These are phyloP conservation scores for Stylosanthes scabra DNA, from an alignment of 331 rosid genomes.

Conservation along the genomic window DNA sequence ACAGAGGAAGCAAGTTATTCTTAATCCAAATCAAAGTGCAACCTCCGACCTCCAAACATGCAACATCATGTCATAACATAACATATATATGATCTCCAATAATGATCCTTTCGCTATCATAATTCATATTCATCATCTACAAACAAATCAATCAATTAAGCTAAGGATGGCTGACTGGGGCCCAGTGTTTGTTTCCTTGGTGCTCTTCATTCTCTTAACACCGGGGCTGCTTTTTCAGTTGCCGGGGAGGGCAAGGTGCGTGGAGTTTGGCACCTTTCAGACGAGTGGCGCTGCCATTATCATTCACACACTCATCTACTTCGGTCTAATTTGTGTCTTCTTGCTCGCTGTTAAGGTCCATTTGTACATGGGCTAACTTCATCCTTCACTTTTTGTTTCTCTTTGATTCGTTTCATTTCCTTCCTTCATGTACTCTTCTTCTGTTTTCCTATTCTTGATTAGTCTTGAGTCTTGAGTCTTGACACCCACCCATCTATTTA, in stretches of 20 bases:
- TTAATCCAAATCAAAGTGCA: conserved; percentile 36
- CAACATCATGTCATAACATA: neutral
- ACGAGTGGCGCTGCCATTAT: conserved; percentile 83
- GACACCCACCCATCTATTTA: no score
- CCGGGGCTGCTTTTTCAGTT: conserved; percentile 81
- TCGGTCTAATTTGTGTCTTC: conserved; percentile 69
- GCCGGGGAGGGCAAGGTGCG: conserved; percentile 66
- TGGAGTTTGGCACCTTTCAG: conserved; percentile 83
- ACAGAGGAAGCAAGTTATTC: conserved; percentile 50
- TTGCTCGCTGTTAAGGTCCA: conserved; percentile 72
- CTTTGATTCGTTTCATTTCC: no score
- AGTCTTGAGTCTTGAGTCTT: no score
- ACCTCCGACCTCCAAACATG: conserved; percentile 26
- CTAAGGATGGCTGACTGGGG: conserved; percentile 81
- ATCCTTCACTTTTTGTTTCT: neutral
- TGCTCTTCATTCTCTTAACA: conserved; percentile 75
- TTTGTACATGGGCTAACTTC: conserved; percentile 57
- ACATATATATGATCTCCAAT: neutral
- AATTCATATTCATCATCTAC: neutral
- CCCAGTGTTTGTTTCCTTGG: conserved; percentile 71
- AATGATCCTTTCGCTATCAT: no score
- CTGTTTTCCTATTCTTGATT: no score
- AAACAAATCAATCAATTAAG: neutral
- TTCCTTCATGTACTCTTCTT: no score
- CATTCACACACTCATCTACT: conserved; percentile 80